These are phyloP conservation scores for Usnea hakonensis DNA, from an alignment of 495 filamentous ascomycete species.

Conservation along the genomic window DNA sequence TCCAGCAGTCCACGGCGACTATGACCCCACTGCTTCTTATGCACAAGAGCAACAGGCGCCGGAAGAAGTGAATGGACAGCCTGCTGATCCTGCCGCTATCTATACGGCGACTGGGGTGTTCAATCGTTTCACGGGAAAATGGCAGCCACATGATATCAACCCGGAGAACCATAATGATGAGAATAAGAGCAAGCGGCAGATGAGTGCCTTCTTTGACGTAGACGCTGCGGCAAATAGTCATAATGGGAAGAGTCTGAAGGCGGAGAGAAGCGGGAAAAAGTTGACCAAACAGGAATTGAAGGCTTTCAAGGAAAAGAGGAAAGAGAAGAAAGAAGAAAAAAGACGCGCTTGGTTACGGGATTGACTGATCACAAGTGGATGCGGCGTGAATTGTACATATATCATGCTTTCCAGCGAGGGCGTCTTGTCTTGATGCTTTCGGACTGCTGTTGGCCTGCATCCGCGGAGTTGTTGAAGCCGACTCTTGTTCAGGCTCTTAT, in stretches of 20 bases:
- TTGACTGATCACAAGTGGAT: conserved; percentile 35
- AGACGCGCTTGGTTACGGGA: conserved; percentile 84
- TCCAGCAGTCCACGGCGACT: conserved; percentile 89
- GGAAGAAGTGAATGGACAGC: conserved; percentile 20
- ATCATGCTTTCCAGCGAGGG: conserved; percentile 1
- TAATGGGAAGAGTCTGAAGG: conserved; percentile 84
- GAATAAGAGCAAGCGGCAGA: conserved; percentile 78
- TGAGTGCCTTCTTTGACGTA: conserved; percentile 96
- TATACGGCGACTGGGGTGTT: conserved; percentile 69
- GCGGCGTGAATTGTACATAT: conserved; percentile 1
- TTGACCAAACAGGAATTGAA: conserved; percentile 77
- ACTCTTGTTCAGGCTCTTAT: neutral
- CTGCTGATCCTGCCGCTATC: conserved; percentile 32
- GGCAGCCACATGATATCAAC: conserved; percentile 55
- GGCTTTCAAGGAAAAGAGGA: conserved; percentile 62
- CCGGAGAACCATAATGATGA: conserved; percentile 81
- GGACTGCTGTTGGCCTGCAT: neutral
- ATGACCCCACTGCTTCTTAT: conserved; percentile 89
- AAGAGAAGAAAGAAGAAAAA: conserved; percentile 91
- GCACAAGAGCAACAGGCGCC: conserved; percentile 49
- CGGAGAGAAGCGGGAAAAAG: conserved; percentile 83
- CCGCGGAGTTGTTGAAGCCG: neutral
- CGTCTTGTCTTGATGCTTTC: neutral
- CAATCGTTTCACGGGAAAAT: conserved; percentile 88
- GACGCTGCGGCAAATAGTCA: conserved; percentile 92